Evolutionary conservation across 2,329 filamentous ascomycete genomes (phyloP).

Genomic region (Xylaria sp.): DNA sequence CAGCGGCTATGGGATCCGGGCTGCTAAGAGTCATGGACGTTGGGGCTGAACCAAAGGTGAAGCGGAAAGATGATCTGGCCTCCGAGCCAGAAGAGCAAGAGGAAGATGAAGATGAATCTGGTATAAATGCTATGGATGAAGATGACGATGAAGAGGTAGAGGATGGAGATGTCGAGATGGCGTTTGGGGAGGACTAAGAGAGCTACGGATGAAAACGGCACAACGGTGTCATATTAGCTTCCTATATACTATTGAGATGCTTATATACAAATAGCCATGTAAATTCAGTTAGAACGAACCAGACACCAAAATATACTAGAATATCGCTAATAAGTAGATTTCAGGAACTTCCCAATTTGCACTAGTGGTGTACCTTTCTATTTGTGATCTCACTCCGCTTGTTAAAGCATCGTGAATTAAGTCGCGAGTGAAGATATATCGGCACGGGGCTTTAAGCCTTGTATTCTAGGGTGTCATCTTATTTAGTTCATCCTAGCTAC

Average conservation of each 20-base stretch:
- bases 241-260: background rate
- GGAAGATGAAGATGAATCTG: conserved; percentile 27
- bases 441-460: too few relatives aligned
- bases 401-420: background rate
- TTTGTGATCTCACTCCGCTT: background rate
- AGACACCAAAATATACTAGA: background rate
- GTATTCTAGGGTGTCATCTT: background rate
- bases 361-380: background rate
- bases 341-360: background rate
- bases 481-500: background rate
- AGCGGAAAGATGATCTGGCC: conserved; percentile 23
- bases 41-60: conserved; percentile 56
- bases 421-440: background rate
- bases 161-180: conserved; percentile 34
- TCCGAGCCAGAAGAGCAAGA: conserved; percentile 29
- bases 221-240: background rate
- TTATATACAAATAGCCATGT: background rate
- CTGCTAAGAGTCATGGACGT: conserved; percentile 75
- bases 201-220: background rate
- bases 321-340: background rate
- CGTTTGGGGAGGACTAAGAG: conserved; percentile 15
- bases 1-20: conserved; percentile 73
- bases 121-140: conserved; percentile 31
- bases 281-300: background rate
- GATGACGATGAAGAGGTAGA: conserved; percentile 26